Base-by-base conservation (phyloP, 2,329 filamentous ascomycete species). In the Pseudogymnoascus sp. region DNA sequence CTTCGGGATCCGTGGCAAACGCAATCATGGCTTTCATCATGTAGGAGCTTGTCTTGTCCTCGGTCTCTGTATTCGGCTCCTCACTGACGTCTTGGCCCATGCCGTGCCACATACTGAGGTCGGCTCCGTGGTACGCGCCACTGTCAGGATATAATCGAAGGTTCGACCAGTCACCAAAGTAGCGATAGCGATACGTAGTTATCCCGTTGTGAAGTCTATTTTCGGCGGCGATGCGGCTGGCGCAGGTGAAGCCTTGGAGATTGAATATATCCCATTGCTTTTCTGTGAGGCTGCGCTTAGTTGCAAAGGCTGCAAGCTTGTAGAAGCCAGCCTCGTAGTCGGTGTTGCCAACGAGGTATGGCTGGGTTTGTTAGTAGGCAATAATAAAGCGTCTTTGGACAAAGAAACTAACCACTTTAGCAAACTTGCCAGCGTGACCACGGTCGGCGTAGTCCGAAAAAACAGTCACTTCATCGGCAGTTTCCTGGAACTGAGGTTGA, bases 241-340 rank as follows among this genome's bases (percentile, higher is more conserved):
- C 66, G 63, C 72, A 72, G 37, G 66, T 79, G 58, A 74, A 76
- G 2, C 63, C 67, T 28, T 67, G 61, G 8, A 71, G 62, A 49
- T 72, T 72, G 61, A 73, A 68, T 6, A 49, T 64, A 31, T 67
- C 55, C 72, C 71, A 74, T 61, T 67, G 67, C 12, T 37, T n/a
- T 41, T 71, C 66, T 1, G 71, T 62, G 7, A 64, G 63, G 35
- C 65, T 65, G 5, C 66, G n/a, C 6, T 64, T 66, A 6, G 62
- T 25, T 2, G 72, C 55, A 3, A 67, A 67, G 14, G 67, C 68
- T 1, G 66, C 45, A 9, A 68, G 67, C 21, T 69, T 64, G 64
- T 71, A 75, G 3, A 71, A 60, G 5, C 71, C 73, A 1, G 67
- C 69, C 68, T 76, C 74, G 40, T 75, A 71, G 61, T 75, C 64